These are phyloP conservation scores for Eugenia klotzschiana DNA, from an alignment of 441 rosid species.

Conservation along the genomic window DNA sequence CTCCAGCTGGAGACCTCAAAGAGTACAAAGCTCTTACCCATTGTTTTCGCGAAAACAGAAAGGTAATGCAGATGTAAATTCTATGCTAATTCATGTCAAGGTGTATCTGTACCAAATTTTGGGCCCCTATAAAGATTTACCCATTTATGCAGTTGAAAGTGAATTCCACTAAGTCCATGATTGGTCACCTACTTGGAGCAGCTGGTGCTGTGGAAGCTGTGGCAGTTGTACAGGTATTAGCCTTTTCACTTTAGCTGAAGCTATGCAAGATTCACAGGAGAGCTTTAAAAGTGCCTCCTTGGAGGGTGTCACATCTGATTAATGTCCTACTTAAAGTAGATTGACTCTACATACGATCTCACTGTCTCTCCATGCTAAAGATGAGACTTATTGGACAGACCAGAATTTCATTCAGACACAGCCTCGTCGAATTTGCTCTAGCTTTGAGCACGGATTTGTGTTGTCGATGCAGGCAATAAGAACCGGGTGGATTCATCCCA, in stretches of 20 bases:
- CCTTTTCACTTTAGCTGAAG: not conserved
- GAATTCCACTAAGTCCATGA: conserved; percentile 23
- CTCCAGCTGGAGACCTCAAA: conserved; percentile 14
- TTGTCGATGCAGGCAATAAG: not conserved
- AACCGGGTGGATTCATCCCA: conserved; percentile 1
- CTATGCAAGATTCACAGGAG: not conserved
- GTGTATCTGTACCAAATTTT: not conserved
- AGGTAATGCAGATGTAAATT: not conserved
- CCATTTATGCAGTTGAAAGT: conserved; percentile 7
- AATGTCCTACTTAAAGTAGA: not conserved
- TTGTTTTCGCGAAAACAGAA: conserved; percentile 10
- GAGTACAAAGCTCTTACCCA: conserved; percentile 14
- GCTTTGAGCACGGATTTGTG: not conserved
- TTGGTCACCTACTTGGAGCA: conserved; percentile 24
- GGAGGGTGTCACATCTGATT: not conserved
- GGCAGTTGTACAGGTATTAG: conserved; percentile 11
- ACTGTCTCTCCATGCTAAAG: not conserved
- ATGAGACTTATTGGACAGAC: not conserved
- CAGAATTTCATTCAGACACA: not conserved
- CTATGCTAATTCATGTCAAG: not conserved
- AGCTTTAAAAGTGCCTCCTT: not conserved
- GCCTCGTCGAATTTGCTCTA: not conserved
- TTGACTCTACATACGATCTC: not conserved
- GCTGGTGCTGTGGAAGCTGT: conserved; percentile 22
- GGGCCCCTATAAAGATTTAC: not conserved